phyloP scores from a whole-genome alignment of 371 early-diverging fungal species.

The Rhizopus arrhizus region DNA sequence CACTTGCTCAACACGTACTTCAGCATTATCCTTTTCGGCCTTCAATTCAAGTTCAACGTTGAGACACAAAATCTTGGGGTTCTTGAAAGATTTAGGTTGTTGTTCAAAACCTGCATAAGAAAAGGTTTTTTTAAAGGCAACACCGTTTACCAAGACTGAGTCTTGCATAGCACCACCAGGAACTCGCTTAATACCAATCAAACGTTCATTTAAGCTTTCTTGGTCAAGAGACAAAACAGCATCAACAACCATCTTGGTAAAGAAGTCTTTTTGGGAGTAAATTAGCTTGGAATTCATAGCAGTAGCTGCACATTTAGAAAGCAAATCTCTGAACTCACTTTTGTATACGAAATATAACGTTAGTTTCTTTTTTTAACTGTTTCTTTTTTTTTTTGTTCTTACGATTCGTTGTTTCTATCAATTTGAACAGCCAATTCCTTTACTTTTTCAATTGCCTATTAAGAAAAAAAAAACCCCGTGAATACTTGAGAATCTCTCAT shows the following conservation, averaged over 20 bases:
- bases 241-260: conserved; percentile 99
- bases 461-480: neutral
- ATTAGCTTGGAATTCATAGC: conserved; percentile 99
- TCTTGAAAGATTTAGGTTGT: conserved; percentile 96
- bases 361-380: neutral
- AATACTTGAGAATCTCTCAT: neutral
- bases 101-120: conserved; percentile 99
- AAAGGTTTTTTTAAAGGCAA: conserved; percentile 99
- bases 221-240: conserved; percentile 94
- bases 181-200: conserved; percentile 98
- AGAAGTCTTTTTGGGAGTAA: conserved; percentile 96
- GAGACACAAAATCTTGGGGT: conserved; percentile 94
- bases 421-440: conserved; percentile 84
- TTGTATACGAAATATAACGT: neutral
- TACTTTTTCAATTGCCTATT: conserved; percentile 79
- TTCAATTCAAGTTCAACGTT: conserved; percentile 99
- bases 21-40: conserved; percentile 99
- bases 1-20: conserved; percentile 96
- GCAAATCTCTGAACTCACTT: conserved; percentile 86
- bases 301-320: conserved; percentile 97
- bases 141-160: conserved; percentile 95
- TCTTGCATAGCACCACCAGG: conserved; percentile 99
- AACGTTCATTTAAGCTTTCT: conserved; percentile 86
- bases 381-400: conserved; percentile 26
- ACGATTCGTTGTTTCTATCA: conserved; percentile 76